These are phyloP conservation scores for Aquilaria sinensis DNA, from an alignment of 345 rosid species.

Conservation along the genomic window DNA sequence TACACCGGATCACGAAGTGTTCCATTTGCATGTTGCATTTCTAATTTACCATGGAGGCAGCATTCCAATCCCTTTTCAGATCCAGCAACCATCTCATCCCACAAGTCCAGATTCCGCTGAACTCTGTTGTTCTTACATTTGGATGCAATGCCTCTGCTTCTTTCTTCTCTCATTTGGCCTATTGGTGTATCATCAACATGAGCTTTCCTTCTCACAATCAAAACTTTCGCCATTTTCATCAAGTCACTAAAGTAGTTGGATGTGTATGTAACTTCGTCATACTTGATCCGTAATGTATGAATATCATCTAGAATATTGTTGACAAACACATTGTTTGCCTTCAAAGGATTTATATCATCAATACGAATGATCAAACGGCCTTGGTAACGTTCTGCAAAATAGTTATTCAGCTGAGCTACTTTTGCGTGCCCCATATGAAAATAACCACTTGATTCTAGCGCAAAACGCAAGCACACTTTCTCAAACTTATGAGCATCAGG, in stretches of 20 bases:
- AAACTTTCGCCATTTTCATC: conserved; percentile 69
- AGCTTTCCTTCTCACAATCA: conserved; percentile 66
- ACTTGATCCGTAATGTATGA: conserved; percentile 67
- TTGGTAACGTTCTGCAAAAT: conserved; percentile 74
- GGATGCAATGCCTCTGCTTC: conserved; percentile 81
- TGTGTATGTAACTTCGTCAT: conserved; percentile 63
- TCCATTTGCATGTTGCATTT: conserved; percentile 84
- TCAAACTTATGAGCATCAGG: conserved; percentile 61
- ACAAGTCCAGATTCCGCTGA: conserved; percentile 53
- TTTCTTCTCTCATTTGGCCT: conserved; percentile 73
- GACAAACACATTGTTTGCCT: conserved; percentile 82
- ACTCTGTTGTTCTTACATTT: conserved; percentile 54
- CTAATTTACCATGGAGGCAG: conserved; percentile 74
- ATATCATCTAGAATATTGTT: conserved; percentile 74
- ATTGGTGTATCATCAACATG: conserved; percentile 79
- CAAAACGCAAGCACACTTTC: conserved; percentile 69
- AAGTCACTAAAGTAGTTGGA: conserved; percentile 71
- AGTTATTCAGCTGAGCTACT: conserved; percentile 74
- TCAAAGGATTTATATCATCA: conserved; percentile 89
- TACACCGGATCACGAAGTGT: conserved; percentile 85
- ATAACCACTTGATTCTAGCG: conserved; percentile 89
- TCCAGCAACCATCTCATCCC: conserved; percentile 79
- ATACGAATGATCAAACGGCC: conserved; percentile 78
- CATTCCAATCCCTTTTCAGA: conserved; percentile 67
- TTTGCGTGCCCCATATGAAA: conserved; percentile 91